Evolutionary conservation across 2,329 filamentous ascomycete species (phyloP), one percentile per base, ranked within the genome.

Genomic region (Didymella pomorum): DNA sequence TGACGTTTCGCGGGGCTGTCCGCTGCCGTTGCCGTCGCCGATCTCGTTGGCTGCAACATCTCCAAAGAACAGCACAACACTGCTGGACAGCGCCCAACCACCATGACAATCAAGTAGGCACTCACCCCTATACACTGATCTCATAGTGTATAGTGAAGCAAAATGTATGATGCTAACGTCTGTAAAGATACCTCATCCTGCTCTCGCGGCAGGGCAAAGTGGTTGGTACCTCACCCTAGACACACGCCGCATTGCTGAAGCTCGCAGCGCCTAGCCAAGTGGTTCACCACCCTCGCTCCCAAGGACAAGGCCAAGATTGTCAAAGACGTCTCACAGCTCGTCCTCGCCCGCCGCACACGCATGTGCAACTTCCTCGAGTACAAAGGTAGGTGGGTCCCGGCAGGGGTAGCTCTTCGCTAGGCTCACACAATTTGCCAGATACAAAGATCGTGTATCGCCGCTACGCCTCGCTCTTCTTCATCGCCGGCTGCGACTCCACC

Each of bases 321-420:
- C 85, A 99, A 99, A 81, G 95, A 99, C 84, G 95, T 99, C 73
- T 93, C 95, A 61, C 95, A 98, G 81, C 90, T 98, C 48, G 95
- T 99, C 69, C 89, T 99, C 68, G 95, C 95, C 63, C 88, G 95
- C 69, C 88, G 95, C 74, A 98, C 95, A 60, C 92, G 95, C 78
- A 99, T 99, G 95, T 99, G 95, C 87, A 99, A 99, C 81, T 99
- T 99, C 80, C 87, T 99, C 61, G 95, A 99, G 78, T 99, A 99
- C 81, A 99, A 99, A 88, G 94, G 94, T 96, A 65, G 61, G 71
- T 68, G 60, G 58, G 58, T 50, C 45, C 51, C 43, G 21, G 61
- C 60, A 67, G 57, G 52, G 45, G 53, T 61, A 20, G 52, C 45
- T 47, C 52, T 61, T 53, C 63, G 58, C 65, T 53, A 63, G 63